Evolutionary conservation across 371 early-diverging fungal species (phyloP).

Genomic region (Mortierella sp.): DNA sequence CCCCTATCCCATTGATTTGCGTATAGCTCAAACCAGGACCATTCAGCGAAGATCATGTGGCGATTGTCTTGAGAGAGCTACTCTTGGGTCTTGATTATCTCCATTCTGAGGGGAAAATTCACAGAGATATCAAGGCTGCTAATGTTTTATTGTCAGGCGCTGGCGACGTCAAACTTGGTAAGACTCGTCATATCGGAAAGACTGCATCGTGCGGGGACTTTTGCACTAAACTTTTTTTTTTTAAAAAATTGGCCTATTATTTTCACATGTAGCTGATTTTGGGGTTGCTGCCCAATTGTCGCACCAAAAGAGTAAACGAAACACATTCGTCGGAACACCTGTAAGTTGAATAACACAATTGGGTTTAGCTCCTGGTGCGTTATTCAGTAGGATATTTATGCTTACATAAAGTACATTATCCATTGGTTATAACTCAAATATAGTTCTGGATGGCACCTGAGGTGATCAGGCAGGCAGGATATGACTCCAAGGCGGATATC

Average conservation of each 20-base stretch:
- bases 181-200: background rate
- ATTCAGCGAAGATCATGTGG: constrained; percentile 90
- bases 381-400: background rate
- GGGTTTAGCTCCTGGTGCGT: background rate
- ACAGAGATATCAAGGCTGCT: constrained; percentile 94
- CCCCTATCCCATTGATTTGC: background rate
- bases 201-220: background rate
- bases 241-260: background rate
- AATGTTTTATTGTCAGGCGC: constrained; percentile 79
- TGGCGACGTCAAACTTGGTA: constrained; percentile 64
- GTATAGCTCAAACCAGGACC: constrained; percentile 82
- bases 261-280: constrained; percentile 87
- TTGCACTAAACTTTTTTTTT: background rate
- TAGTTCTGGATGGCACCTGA: constrained; percentile 99
- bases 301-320: constrained; percentile 82
- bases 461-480: constrained; percentile 96
- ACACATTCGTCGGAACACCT: constrained; percentile 99
- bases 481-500: constrained; percentile 97
- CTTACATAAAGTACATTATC: background rate
- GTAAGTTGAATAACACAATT: constrained; percentile 58
- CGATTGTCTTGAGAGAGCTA: constrained; percentile 92
- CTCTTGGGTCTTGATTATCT: constrained; percentile 95
- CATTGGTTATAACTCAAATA: background rate
- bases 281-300: constrained; percentile 94
- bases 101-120: constrained; percentile 95